These are phyloP conservation scores for Rhodocollybia butyracea DNA, from an alignment of 768 basidiomycete genomes.

Conservation along the genomic window DNA sequence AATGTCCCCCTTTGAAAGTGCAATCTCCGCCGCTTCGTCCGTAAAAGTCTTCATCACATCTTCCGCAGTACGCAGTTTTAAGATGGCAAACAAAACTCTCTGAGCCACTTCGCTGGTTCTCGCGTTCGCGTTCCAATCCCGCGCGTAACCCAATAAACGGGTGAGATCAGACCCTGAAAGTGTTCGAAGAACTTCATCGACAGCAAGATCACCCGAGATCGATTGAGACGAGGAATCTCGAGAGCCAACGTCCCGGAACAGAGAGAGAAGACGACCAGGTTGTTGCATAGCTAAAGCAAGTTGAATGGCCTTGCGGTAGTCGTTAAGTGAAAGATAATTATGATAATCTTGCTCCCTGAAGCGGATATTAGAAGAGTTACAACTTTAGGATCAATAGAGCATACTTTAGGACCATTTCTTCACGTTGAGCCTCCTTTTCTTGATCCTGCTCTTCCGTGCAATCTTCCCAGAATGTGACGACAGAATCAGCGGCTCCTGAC, in stretches of 20 bases:
- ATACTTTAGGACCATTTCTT: conserved; percentile 77
- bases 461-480: conserved; percentile 96
- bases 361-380: background rate
- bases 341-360: conserved; percentile 93
- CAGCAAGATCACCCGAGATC: conserved; percentile 65
- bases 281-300: conserved; percentile 92
- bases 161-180: conserved; percentile 73
- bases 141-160: conserved; percentile 74
- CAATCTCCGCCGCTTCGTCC: conserved; percentile 33
- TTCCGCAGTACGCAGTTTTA: conserved; percentile 73
- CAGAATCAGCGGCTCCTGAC: conserved; percentile 93
- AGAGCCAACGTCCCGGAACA: conserved; percentile 67
- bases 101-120: conserved; percentile 86
- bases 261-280: conserved; percentile 77
- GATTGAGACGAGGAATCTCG: conserved; percentile 25
- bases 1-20: conserved; percentile 19
- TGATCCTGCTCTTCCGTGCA: conserved; percentile 81
- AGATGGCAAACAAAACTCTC: conserved; percentile 71
- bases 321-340: conserved; percentile 84
- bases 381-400: conserved; percentile 25
- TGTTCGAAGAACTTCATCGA: conserved; percentile 80
- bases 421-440: conserved; percentile 71
- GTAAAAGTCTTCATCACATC: conserved; percentile 70
- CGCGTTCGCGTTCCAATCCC: conserved; percentile 96
- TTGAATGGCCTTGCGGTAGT: conserved; percentile 88